These are phyloP conservation scores for Leucosporidium scottii DNA, from an alignment of 768 basidiomycete species.

Conservation along the genomic window DNA sequence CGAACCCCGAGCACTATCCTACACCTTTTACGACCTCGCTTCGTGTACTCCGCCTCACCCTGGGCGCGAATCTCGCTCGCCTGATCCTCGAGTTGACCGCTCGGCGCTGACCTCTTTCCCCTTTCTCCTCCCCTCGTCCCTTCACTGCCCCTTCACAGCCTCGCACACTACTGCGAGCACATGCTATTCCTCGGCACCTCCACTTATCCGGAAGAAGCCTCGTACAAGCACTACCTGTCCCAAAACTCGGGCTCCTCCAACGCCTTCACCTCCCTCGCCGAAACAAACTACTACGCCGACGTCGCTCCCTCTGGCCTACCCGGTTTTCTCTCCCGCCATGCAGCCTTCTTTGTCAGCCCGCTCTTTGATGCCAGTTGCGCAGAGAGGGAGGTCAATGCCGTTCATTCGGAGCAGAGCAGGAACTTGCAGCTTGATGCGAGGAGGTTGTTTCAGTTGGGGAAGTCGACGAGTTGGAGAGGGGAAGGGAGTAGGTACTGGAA, in stretches of 20 bases:
- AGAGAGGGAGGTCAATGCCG: conserved; percentile 82
- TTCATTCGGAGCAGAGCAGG: conserved; percentile 95
- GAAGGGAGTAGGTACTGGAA: conserved; percentile 27
- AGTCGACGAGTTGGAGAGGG: conserved; percentile 45
- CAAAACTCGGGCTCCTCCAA: conserved; percentile 21
- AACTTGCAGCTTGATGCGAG: conserved; percentile 84
- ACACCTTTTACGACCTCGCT: too few species aligned
- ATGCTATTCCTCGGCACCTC: conserved; percentile 32
- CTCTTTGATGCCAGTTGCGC: conserved; percentile 81
- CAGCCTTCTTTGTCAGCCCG: conserved; percentile 82
- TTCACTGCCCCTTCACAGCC: conserved; percentile 17
- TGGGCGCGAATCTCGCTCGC: too few species aligned
- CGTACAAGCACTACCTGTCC: conserved; percentile 27
- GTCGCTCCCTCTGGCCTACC: conserved; percentile 4
- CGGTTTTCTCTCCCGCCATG: conserved; percentile 40
- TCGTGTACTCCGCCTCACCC: too few species aligned
- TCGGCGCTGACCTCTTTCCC: too few species aligned
- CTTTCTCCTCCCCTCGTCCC: too few species aligned
- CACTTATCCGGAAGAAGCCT: conserved; percentile 22
- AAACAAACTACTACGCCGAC: conserved; percentile 25
- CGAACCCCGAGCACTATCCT: too few species aligned
- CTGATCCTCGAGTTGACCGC: too few species aligned
- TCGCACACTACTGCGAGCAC: conserved; percentile 44
- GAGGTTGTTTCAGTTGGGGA: conserved; percentile 92
- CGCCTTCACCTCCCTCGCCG: conserved; percentile 24